Evolutionary conservation across 208 protist species (phyloP).

Genomic region (Porcisia deanei): DNA sequence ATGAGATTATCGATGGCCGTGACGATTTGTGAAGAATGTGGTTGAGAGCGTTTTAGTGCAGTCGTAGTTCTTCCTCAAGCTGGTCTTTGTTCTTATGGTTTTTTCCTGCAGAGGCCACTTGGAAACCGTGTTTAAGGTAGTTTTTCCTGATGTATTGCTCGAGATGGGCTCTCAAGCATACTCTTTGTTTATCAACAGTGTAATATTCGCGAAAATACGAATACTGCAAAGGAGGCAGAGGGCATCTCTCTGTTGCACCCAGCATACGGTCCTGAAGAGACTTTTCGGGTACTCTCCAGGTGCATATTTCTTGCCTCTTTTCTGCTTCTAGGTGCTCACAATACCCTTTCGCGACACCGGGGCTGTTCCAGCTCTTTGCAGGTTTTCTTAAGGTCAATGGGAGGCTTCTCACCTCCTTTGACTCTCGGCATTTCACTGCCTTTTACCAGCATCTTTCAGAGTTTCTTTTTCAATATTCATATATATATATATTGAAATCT

Average conservation of each 20-base stretch:
- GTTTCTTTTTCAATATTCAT: background rate
- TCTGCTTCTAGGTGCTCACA: background rate
- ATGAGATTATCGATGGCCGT: constrained; percentile 70
- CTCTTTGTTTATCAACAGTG: background rate
- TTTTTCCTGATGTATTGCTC: background rate
- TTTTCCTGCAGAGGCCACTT: background rate
- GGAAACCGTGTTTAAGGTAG: constrained; percentile 1
- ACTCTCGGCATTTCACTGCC: background rate
- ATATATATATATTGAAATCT: background rate
- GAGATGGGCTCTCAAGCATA: constrained; percentile 14
- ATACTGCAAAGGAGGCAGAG: background rate
- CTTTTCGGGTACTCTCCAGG: background rate
- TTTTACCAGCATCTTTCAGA: background rate
- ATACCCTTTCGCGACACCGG: background rate
- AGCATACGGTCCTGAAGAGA: background rate
- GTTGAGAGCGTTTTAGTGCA: background rate
- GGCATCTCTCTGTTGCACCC: background rate
- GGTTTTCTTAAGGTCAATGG: background rate
- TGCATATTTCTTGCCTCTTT: background rate
- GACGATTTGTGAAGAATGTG: constrained; percentile 58
- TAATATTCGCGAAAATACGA: background rate
- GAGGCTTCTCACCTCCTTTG: background rate
- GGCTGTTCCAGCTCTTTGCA: constrained; percentile 2
- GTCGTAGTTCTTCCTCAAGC: background rate
- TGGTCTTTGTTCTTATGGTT: background rate